Evolutionary conservation across 2,329 filamentous ascomycete genomes (phyloP).

Genomic region (Fusarium papillatum): DNA sequence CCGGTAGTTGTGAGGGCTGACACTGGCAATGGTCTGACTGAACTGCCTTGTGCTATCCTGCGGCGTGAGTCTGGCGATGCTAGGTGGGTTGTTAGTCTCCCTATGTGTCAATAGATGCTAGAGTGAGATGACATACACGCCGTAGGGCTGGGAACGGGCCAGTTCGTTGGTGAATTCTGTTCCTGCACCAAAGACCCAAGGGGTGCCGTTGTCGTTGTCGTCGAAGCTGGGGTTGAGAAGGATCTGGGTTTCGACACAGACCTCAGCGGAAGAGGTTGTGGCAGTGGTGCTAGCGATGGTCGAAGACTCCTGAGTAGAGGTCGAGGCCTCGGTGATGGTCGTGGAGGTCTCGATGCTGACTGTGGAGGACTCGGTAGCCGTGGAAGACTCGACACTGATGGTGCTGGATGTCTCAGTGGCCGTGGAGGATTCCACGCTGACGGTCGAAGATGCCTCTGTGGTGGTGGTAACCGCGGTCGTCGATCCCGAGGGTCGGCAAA

Average conservation of each 20-base stretch:
- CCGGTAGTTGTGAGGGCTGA: background rate
- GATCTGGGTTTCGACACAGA: conserved; percentile 1
- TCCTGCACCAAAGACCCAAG: background rate
- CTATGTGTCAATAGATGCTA: background rate
- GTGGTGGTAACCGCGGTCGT: background rate
- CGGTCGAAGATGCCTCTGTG: background rate
- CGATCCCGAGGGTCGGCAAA: background rate
- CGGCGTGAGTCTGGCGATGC: background rate
- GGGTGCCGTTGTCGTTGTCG: background rate
- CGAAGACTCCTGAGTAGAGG: background rate
- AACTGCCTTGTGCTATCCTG: background rate
- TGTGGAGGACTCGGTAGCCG: background rate
- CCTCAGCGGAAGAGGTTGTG: background rate
- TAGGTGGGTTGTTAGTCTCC: background rate
- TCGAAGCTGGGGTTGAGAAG: conserved; percentile 16
- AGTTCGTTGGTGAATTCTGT: background rate
- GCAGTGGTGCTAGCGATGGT: background rate
- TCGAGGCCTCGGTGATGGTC: background rate
- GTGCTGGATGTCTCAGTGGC: background rate
- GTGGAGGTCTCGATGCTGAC: background rate
- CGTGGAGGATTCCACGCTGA: background rate
- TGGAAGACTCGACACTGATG: background rate
- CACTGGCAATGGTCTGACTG: background rate
- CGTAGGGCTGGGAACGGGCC: background rate
- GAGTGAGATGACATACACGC: background rate